A percentile compares a stretch with the other conserved stretches of the same genome.
phyloP scores from a whole-genome alignment of 1,284 basidiomycete genomes.

The Papiliotrema terrestris region DNA sequence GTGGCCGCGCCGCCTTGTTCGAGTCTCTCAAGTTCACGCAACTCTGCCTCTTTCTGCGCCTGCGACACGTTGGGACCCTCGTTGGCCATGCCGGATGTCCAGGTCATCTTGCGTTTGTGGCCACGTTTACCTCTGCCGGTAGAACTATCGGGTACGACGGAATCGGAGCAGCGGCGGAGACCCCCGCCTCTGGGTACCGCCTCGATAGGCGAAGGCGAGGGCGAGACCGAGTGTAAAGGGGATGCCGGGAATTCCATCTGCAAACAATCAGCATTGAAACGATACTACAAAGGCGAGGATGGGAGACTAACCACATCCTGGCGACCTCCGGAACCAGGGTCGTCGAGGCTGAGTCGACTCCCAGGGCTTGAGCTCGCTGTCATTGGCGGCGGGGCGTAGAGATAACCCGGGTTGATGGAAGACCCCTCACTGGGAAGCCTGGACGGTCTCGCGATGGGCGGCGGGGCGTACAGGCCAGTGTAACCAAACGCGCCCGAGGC shows the following conservation, averaged over 20 bases:
- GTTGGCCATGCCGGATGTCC: background rate
- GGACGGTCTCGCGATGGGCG: background rate
- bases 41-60: conserved; percentile 1
- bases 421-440: background rate
- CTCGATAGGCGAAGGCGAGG: background rate
- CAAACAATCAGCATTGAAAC: background rate
- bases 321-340: too few relatives aligned
- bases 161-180: background rate
- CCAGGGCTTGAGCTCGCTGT: background rate
- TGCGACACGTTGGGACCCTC: conserved; percentile 3
- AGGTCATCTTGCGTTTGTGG: conserved; percentile 1
- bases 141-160: background rate
- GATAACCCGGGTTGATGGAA: background rate
- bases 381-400: background rate
- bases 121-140: background rate
- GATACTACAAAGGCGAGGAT: background rate
- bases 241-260: background rate
- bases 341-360: background rate
- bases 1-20: background rate
- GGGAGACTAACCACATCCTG: background rate
- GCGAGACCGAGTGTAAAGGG: background rate
- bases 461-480: background rate
- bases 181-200: too few relatives aligned
- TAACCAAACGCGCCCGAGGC: background rate
- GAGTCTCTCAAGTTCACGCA: background rate